Evolutionary conservation across 768 basidiomycete species (phyloP).

Genomic region (Mycena indigotica): DNA sequence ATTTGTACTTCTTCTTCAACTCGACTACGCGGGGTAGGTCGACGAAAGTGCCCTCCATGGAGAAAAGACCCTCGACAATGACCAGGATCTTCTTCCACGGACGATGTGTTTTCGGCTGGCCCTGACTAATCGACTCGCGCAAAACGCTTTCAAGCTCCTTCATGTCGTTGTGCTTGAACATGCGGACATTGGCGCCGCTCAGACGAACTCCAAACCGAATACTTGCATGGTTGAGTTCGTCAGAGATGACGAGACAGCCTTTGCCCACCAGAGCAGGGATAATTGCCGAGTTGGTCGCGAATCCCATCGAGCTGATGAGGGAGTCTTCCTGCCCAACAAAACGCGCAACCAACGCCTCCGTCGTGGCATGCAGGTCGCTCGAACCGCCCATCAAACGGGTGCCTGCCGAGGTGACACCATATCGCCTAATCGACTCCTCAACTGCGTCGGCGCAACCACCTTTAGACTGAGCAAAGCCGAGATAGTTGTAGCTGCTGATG

Average conservation of each 20-base stretch:
- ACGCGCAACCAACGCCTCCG: slow-evolving; percentile 85
- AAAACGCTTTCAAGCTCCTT: slow-evolving; percentile 74
- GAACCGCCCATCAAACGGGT: slow-evolving; percentile 84
- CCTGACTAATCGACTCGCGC: slow-evolving; percentile 92
- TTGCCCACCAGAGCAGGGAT: slow-evolving; percentile 90
- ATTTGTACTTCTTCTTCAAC: slow-evolving; percentile 96
- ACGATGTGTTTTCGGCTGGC: slow-evolving; percentile 96
- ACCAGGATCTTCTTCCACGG: slow-evolving; percentile 99
- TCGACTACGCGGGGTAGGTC: slow-evolving; percentile 82
- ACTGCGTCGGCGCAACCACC: slow-evolving; percentile 96
- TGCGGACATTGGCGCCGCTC: slow-evolving; percentile 84
- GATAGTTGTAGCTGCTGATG: slow-evolving; percentile 98
- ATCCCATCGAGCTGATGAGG: slow-evolving; percentile 93
- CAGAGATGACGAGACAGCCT: slow-evolving; percentile 93
- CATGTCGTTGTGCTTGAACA: slow-evolving; percentile 99
- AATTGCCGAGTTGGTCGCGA: slow-evolving; percentile 91
- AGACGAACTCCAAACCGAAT: slow-evolving; percentile 91
- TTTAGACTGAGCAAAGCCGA: slow-evolving; percentile 92
- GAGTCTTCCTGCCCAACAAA: slow-evolving; percentile 92
- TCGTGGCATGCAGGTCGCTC: slow-evolving; percentile 76
- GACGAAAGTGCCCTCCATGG: slow-evolving; percentile 97
- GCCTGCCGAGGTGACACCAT: slow-evolving; percentile 79
- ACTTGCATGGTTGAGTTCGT: slow-evolving; percentile 94
- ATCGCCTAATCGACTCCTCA: slow-evolving; percentile 77
- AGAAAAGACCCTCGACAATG: slow-evolving; percentile 93